A percentile compares a stretch with the other conserved stretches of the same genome.
Conservation (phyloP, 768 basidiomycete genomes). For the Tricholoma matsutake region DNA sequence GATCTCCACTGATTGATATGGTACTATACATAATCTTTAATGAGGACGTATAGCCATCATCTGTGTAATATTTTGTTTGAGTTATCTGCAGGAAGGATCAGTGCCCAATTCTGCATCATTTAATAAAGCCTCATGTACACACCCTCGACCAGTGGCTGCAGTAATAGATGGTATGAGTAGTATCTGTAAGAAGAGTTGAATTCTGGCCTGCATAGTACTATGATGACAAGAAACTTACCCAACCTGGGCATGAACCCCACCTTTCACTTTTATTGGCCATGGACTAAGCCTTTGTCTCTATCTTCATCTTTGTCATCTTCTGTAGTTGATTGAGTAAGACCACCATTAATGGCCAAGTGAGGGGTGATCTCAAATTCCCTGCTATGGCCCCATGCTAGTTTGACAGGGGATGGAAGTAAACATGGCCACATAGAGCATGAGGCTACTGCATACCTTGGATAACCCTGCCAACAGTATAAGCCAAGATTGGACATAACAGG, state of each 20-base stretch:
- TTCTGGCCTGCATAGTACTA: background rate
- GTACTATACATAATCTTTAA: conserved; percentile 72
- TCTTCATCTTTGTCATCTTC: conserved; percentile 81
- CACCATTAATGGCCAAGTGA: conserved; percentile 63
- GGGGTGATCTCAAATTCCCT: conserved; percentile 90
- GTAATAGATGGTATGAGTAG: conserved; percentile 88
- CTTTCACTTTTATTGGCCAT: conserved; percentile 71
- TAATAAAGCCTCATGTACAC: conserved; percentile 21
- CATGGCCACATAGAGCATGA: background rate
- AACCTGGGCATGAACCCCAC: conserved; percentile 86
- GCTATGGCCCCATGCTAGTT: conserved; percentile 91
- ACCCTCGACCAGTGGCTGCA: conserved; percentile 86
- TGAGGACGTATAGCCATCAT: conserved; percentile 67
- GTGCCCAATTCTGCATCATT: conserved; percentile 5
- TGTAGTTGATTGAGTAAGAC: conserved; percentile 61
- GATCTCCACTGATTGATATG: conserved; percentile 14
- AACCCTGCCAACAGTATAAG: conserved; percentile 53
- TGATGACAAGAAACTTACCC: conserved; percentile 42
- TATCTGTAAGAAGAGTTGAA: conserved; percentile 44
- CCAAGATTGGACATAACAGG: background rate
- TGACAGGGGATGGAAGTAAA: conserved; percentile 10
- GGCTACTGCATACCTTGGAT: conserved; percentile 52
- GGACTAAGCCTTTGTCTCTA: conserved; percentile 52
- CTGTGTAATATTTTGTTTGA: conserved; percentile 71
- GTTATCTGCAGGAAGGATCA: conserved; percentile 54